Evolutionary conservation across 108 stramenopile genomes (phyloP), one percentile per base, ranked within the genome.

Genomic region (Licmophora abbreviata): DNA sequence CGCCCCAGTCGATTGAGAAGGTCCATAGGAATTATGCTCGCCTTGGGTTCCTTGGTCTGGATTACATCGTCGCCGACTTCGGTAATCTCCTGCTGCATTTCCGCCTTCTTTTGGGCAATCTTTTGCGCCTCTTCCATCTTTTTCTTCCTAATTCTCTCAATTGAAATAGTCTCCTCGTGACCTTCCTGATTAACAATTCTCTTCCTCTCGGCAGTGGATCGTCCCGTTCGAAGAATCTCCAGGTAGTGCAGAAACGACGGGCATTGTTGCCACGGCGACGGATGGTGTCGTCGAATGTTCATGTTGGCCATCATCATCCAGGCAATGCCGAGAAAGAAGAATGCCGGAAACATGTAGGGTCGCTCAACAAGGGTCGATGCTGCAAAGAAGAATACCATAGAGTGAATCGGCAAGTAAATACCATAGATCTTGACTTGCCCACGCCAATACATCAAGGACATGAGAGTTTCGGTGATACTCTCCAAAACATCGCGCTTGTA

Each of bases 221-320:
- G 43, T 37, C 67, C 72, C 21, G 47, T 20, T 0, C 60, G 22
- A 9, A 69, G 36, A 6, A 81, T 64, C 22, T 72, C 51, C 24
- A 77, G 44, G 43, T 73, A 81, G 27, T 86, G 53, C 20, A 60
- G 28, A 40, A 86, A 78, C 0, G 81, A 74, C 27, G 58, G 73
- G 25, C 83, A 76, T 30, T 66, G 47, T 11, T 59, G 38, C 85
- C 85, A 91, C 2, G 79, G 85, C n/a, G 70, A 81, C 30, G 89
- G 89, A 55, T 81, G 75, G 8, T 69, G 54, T 6, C 63, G 50
- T 29, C 81, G 69, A 3, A 56, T 47, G 5, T 57, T 67, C 55
- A 71, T 69, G 27, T 68, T 76, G 1, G 83, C 83, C 31, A 87
- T 48, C 76, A 92, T 68, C 0, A 76, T 48, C 85, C 83, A 87